Percentiles rank a stretch among this genome's conserved stretches.
Evolutionary conservation across 2,329 filamentous ascomycete species (phyloP).

Genomic region (Blastomyces gilchristii): DNA sequence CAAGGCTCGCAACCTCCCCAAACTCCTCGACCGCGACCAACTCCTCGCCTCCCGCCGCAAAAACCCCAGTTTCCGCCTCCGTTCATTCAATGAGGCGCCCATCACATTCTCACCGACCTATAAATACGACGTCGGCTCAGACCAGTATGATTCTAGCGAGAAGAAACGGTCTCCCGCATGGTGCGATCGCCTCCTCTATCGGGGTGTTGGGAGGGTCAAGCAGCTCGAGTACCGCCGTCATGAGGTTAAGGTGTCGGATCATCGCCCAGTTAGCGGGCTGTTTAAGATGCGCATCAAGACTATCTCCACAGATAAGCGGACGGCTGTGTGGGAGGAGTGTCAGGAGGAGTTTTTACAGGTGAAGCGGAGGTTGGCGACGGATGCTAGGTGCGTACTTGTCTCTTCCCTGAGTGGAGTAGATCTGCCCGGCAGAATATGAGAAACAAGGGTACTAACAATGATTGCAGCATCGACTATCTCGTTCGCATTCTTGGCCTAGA

Average conservation of each 20-base stretch:
- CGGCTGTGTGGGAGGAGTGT: constrained; percentile 59
- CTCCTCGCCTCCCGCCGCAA: constrained; percentile 78
- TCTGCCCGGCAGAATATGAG: neutral
- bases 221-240: constrained; percentile 82
- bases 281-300: constrained; percentile 81
- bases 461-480: constrained; percentile 51
- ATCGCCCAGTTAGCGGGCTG: constrained; percentile 77
- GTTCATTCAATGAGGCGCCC: constrained; percentile 79
- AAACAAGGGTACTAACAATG: constrained; percentile 4
- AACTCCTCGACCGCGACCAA: constrained; percentile 88
- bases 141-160: constrained; percentile 87
- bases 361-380: constrained; percentile 55
- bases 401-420: neutral
- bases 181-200: constrained; percentile 89
- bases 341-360: constrained; percentile 64
- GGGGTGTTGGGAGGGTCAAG: constrained; percentile 69
- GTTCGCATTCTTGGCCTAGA: constrained; percentile 51
- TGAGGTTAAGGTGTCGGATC: constrained; percentile 83
- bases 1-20: constrained; percentile 66
- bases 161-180: constrained; percentile 91
- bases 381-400: constrained; percentile 60
- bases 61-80: constrained; percentile 79
- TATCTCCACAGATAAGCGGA: constrained; percentile 57
- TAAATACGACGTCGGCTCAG: constrained; percentile 94
- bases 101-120: constrained; percentile 94